phyloP scores from a whole-genome alignment of 805 yeast species.

The Pichia rugopelliculosa region DNA sequence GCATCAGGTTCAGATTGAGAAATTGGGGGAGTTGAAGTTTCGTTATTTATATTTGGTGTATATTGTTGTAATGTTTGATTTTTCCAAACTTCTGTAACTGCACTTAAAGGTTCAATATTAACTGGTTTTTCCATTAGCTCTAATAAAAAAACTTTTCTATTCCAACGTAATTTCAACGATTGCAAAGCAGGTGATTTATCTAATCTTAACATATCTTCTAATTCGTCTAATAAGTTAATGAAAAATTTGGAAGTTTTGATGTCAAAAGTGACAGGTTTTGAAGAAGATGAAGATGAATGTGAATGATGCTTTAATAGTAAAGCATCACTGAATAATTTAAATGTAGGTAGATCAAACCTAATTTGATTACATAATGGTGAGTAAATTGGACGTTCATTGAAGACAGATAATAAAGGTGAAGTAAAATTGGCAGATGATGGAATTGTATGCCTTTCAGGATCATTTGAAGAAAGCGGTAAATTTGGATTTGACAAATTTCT shows the following conservation, averaged over 20 bases:
- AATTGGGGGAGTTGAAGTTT: slow-evolving; percentile 9
- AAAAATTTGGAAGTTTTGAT: slow-evolving; percentile 52
- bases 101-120: slow-evolving; percentile 78
- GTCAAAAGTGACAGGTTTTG: slow-evolving; percentile 7
- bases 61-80: slow-evolving; percentile 16
- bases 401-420: slow-evolving; percentile 14
- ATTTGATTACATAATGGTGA: slow-evolving; percentile 27
- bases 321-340: slow-evolving; percentile 38
- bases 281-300: neutral
- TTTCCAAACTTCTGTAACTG: slow-evolving; percentile 69
- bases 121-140: slow-evolving; percentile 75
- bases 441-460: neutral
- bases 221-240: slow-evolving; percentile 63
- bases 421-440: slow-evolving; percentile 16
- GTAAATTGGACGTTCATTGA: slow-evolving; percentile 21
- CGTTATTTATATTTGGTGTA: neutral
- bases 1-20: slow-evolving; percentile 8
- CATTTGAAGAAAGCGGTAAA: neutral
- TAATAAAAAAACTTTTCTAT: slow-evolving; percentile 49
- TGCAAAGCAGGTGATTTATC: slow-evolving; percentile 50
- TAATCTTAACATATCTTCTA: slow-evolving; percentile 63
- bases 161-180: slow-evolving; percentile 43
- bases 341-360: slow-evolving; percentile 39
- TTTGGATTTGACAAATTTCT: neutral
- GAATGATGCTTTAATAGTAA: slow-evolving; percentile 16